Base-by-base conservation (phyloP, 2,329 filamentous ascomycete genomes). In the Mycosphaerella arachidis region DNA sequence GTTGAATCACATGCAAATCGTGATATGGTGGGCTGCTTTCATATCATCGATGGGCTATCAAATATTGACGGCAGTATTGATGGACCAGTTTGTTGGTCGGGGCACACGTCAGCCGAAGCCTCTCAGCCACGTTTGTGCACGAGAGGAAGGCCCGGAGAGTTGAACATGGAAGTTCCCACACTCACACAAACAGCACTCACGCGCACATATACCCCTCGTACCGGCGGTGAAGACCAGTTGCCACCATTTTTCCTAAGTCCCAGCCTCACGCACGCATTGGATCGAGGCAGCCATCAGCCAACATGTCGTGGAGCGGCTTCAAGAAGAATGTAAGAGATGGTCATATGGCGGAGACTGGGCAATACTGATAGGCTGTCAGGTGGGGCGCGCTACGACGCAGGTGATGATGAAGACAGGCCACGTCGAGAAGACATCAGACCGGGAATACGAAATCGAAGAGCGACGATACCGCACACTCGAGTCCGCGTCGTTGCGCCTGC, bases 351-450 rank as follows among this genome's bases (percentile, higher is more conserved):
- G 24, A 52, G 16, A 30, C n/a, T 48, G 55, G 53, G 35, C 35
- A 59, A 89, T 88, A 88, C 66, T 93, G 92, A 81, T 92, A 94
- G 13, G 12, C 81, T 96, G 96, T 78, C 95, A 95, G 86, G 92
- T 97, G 81, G 93, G 94, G 82, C 91, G 94, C 81, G 93, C 93
- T 71, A 97, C 93, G 78, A 99, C 95, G 79, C 92, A 97, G 87
- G 93, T 97, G 64, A 97, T 99, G 91, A 97, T 99, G 93, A 99
- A 99, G 84, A 96, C 92, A 59, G 91, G 94, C 62, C 94, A 97
- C 81, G 95, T 99, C 70, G 94, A 99, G 79, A 93, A 94, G 80
- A 99, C 94, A 29, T 97, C 93, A 76, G 94, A 99, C 79, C 91
- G 95, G 68, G 94, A 97, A 76, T 99, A 97, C 77, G 94, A 97